Conservation (phyloP, 2,329 filamentous ascomycete genomes). For the Penicillium sumatraense region DNA sequence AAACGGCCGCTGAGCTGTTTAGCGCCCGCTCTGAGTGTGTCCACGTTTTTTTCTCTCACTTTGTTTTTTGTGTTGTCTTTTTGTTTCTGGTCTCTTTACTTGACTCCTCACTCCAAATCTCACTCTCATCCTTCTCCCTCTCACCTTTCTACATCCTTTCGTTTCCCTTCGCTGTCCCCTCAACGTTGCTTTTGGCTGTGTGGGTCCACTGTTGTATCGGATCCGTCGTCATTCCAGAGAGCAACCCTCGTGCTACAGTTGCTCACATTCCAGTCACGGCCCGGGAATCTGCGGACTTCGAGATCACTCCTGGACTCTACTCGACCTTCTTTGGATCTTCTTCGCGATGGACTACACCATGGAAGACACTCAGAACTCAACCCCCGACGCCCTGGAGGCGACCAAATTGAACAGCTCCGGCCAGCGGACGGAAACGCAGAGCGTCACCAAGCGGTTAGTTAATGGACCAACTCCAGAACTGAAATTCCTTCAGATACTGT, state of each 20-base stretch:
- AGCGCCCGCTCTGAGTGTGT: background rate
- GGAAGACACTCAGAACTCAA: conserved; percentile 71
- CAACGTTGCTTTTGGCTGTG: conserved; percentile 23
- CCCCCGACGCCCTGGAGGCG: conserved; percentile 64
- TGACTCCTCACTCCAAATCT: background rate
- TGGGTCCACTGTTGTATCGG: conserved; percentile 26
- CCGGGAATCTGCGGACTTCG: conserved; percentile 17
- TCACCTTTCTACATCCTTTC: background rate
- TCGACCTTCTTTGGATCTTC: background rate
- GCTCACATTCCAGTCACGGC: conserved; percentile 25
- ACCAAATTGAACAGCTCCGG: conserved; percentile 62
- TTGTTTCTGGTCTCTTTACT: conserved; percentile 2
- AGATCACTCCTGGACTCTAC: conserved; percentile 9
- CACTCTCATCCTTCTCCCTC: background rate
- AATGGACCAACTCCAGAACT: background rate
- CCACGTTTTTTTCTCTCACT: background rate
- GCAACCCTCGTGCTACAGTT: conserved; percentile 32
- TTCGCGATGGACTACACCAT: conserved; percentile 58
- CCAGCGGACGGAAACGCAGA: conserved; percentile 69
- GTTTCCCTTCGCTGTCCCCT: conserved; percentile 3
- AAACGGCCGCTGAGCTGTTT: background rate
- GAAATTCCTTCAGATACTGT: background rate
- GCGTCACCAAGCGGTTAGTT: conserved; percentile 75
- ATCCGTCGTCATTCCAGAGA: conserved; percentile 40
- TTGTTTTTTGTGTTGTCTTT: too few species aligned